Conservation (phyloP, 805 yeast species). For the Candida odintsovae region DNA sequence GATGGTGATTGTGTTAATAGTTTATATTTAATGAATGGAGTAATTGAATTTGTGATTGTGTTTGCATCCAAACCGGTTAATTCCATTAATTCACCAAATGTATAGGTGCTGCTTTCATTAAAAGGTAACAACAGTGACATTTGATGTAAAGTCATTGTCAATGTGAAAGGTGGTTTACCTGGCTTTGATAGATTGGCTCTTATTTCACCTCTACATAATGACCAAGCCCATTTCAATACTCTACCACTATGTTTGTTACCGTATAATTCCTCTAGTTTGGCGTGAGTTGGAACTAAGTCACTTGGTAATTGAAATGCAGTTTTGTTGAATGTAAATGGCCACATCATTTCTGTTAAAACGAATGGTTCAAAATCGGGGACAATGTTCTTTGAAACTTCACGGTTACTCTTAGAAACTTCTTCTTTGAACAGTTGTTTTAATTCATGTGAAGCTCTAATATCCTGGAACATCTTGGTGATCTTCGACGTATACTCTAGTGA, state of each 20-base stretch:
- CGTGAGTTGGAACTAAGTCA: slow-evolving; percentile 57
- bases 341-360: slow-evolving; percentile 81
- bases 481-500: slow-evolving; percentile 90
- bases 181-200: slow-evolving; percentile 79
- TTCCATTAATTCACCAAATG: slow-evolving; percentile 55
- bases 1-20: slow-evolving; percentile 63
- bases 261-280: slow-evolving; percentile 64
- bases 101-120: slow-evolving; percentile 59
- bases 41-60: slow-evolving; percentile 67
- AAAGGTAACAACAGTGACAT: slow-evolving; percentile 82
- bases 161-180: slow-evolving; percentile 73
- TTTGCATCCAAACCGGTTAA: slow-evolving; percentile 63
- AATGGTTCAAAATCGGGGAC: slow-evolving; percentile 60
- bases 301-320: slow-evolving; percentile 54
- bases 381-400: slow-evolving; percentile 26
- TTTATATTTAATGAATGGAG: slow-evolving; percentile 74
- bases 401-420: slow-evolving; percentile 32
- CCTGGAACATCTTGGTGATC: slow-evolving; percentile 94
- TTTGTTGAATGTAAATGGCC: slow-evolving; percentile 57
- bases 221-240: slow-evolving; percentile 94
- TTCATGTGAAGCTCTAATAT: slow-evolving; percentile 79
- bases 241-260: slow-evolving; percentile 77
- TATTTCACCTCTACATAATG: slow-evolving; percentile 85
- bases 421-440: slow-evolving; percentile 56
- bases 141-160: slow-evolving; percentile 81